Base-by-base conservation (phyloP, 2,329 filamentous ascomycete species). In the Hypoxylon sp. region DNA sequence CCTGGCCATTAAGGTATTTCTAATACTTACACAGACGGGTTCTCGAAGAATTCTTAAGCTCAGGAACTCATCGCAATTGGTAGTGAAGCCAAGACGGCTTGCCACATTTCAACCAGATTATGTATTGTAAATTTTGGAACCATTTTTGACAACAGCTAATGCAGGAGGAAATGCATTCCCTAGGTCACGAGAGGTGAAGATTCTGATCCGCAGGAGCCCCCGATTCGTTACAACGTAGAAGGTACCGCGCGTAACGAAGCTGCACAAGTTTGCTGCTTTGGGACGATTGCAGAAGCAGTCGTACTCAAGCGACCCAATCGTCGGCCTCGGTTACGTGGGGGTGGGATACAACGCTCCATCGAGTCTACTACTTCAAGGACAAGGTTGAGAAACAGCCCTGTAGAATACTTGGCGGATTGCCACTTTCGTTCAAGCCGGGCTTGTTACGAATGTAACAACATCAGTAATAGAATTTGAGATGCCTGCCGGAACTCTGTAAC, bases 71-170 rank as follows among this genome's bases (percentile, higher is more conserved):
- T 58, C 37, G 27, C 19, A 51, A 44, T 50, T 52, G 46, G 24
- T 32, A 53, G 32, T 35, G 15, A 32, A 65, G 72, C 72, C 70
- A 73, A 73, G 71, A 71, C 72, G 70, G 72, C 64, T 42, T 67
- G 57, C 53, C 53, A 68, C 71, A 71, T 71, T 69, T 70, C 67
- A 67, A 60, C 65, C 65, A 67, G 46, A 69, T 66, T 66, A 48
- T 68, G 50, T 51, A 31, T 59, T 62, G 21, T 24, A 17, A 42
- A 10, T 62, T 62, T 62, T 67, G 51, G 61, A 47, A 62, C 54
- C 62, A 37, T 54, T 44, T 62, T 50, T 62, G 57, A 60, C 59
- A 59, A 57, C 48, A 58, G 47, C 68, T 69, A 71, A 72, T 74
- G 72, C 72, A 74, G 71, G 72, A 69, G 66, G 47, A 37, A 62